Base-by-base conservation (phyloP, 2,329 filamentous ascomycete species). In the Aspergillus fumigatiaffinis region DNA sequence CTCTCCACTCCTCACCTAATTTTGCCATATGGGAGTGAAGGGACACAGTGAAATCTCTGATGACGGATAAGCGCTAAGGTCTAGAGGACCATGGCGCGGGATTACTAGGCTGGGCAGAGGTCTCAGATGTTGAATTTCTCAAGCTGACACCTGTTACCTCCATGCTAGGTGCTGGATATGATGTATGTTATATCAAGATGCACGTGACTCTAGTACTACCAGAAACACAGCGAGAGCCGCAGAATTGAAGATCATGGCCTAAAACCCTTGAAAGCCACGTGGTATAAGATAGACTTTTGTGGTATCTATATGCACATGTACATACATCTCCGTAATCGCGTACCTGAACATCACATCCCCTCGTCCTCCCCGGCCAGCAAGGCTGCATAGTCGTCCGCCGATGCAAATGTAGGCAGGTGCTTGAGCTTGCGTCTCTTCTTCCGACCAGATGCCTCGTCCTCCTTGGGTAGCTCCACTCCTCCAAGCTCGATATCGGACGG, bases 351-450 rank as follows among this genome's bases (percentile, higher is more conserved):
- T 64, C 65, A 75, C 68, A 74, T 72, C 28, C 73, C 73, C 48
- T 73, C 86, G 60, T 87, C 86, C 52, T 94, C 90, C 62, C 85
- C 83, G 3, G 82, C 90, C 72, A 96, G 76, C 77, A 96, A 82
- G 67, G 89, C 89, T 17, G 92, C 93, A 74, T 97, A 99, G 72
- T 97, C 94, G 54, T 97, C 94, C 32, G 84, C 89, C 32, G 91
- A 95, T 21, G 95, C 94, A 79, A 99, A 99, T 38, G 87, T 95
- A 6, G 94, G 94, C 65, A 99, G 79, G 62, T 86, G 86, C 83
- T 92, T 96, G 74, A 97, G 81, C 79, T 91, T 91, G 82, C 88
- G 91, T 78, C 84, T 87, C 78, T 89, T 90, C 71, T 85, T 82
- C 64, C 74, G 73, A 17, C 72, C 73, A 23, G 78, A 75, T 56